Percentiles rank a stretch among this genome's conserved stretches.
Conservation (phyloP, 306 rosid genomes). For the Begonia fuchsioides region DNA sequence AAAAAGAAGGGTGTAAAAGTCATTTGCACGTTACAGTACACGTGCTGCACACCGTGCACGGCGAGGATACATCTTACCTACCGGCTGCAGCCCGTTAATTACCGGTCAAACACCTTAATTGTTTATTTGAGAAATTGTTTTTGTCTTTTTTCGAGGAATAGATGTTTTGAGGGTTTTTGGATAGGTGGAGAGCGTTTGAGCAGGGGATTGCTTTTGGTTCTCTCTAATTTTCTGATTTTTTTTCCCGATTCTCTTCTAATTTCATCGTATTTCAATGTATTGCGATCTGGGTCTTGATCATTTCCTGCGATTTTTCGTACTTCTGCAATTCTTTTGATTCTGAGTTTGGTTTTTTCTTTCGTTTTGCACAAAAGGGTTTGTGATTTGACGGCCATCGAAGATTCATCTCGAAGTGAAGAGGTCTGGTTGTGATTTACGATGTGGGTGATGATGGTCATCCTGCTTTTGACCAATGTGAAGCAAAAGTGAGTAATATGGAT, state of each 20-base stretch:
- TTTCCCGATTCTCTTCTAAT: constrained; percentile 5
- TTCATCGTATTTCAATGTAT: constrained; percentile 4
- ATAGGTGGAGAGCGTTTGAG: too few relatives aligned
- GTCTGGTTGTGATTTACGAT: constrained; percentile 30
- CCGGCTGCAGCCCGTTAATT: too few relatives aligned
- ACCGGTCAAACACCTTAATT: too few relatives aligned
- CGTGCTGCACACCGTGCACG: too few relatives aligned
- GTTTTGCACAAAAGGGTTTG: constrained; percentile 16
- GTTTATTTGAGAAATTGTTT: too few relatives aligned
- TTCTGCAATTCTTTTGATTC: constrained; percentile 5
- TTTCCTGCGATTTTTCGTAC: constrained; percentile 15
- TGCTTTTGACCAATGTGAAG: constrained; percentile 32
- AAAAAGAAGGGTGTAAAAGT: too few relatives aligned
- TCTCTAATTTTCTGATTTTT: constrained; percentile 15
- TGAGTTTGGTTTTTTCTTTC: constrained; percentile 14
- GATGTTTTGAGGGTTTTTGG: too few relatives aligned
- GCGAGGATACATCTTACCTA: too few relatives aligned
- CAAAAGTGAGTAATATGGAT: constrained; percentile 6
- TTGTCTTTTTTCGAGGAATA: too few relatives aligned
- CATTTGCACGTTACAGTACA: too few relatives aligned
- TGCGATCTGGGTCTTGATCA: constrained; percentile 19
- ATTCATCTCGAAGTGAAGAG: constrained; percentile 33
- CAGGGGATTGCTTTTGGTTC: constrained; percentile 20
- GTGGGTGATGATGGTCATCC: constrained; percentile 14
- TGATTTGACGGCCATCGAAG: constrained; percentile 28